These are phyloP conservation scores for Penicillium sp. DNA, from an alignment of 2,329 filamentous ascomycete species.

Conservation along the genomic window DNA sequence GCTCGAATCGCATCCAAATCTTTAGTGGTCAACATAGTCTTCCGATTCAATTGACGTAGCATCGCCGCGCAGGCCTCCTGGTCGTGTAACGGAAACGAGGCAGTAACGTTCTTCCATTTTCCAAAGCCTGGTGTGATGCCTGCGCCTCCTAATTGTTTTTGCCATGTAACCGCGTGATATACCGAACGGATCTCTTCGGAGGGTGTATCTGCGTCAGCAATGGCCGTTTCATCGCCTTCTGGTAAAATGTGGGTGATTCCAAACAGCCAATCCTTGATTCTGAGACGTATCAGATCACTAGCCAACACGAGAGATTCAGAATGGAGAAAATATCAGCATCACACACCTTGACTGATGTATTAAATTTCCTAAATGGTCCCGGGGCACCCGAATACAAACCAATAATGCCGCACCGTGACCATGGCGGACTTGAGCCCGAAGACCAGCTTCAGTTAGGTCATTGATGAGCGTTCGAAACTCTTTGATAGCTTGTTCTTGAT, in stretches of 20 bases:
- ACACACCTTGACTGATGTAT: conserved; percentile 73
- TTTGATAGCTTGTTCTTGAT: conserved; percentile 66
- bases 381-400: conserved; percentile 78
- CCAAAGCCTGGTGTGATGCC: conserved; percentile 69
- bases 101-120: conserved; percentile 70
- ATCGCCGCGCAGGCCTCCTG: conserved; percentile 71
- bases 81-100: conserved; percentile 82
- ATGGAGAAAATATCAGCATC: neutral
- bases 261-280: conserved; percentile 91
- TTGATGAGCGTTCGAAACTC: conserved; percentile 76
- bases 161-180: conserved; percentile 77
- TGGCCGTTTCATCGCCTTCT: conserved; percentile 66
- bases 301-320: neutral
- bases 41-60: conserved; percentile 70
- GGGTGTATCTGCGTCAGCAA: conserved; percentile 78
- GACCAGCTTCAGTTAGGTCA: conserved; percentile 72
- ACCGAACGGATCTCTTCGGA: conserved; percentile 85
- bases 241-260: conserved; percentile 78
- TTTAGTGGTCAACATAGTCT: conserved; percentile 59
- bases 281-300: conserved; percentile 31
- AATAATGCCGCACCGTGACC: conserved; percentile 74
- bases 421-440: conserved; percentile 82
- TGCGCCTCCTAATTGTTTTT: conserved; percentile 72
- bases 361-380: conserved; percentile 72
- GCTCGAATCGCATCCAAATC: conserved; percentile 76